Base-by-base conservation (phyloP, 768 basidiomycete genomes). In the Kwoniella newhampshirensis region DNA sequence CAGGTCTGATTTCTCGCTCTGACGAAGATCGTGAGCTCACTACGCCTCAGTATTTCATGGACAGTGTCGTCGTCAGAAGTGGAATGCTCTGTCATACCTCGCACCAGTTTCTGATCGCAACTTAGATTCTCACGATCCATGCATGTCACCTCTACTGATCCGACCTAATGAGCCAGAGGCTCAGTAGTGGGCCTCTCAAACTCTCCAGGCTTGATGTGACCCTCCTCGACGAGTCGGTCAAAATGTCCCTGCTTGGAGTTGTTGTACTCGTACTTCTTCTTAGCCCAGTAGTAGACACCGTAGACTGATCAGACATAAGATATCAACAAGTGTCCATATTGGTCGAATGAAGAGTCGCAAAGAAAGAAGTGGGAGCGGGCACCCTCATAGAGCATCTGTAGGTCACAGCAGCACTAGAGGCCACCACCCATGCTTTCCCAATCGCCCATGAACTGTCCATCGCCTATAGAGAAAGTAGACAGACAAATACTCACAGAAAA, bases 201-300 rank as follows among this genome's bases (percentile, higher is more conserved):
- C 37, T 58, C 49, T 51, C 56, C 56, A 20, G 56, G 56, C 36
- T 58, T 58, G 43, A 58, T 58, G 17, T 28, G 25, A 44, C 66
- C 68, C 46, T 65, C 68, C 13, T 55, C 48, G 49, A 59, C 43
- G 20, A 67, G 57, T 51, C 67, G 48, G 36, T 51, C 60, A 52
- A 68, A 70, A 50, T 74, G 73, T 13, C 73, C 73, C 60, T 71
- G 60, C 52, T 76, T 76, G 21, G 73, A 75, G 68, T 74, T 73
- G 67, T 70, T 62, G 63, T 66, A 76, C 15, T 58, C 73, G 64
- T 66, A 70, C 54, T 66, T 70, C 32, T 21, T 79, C 74, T 86
- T 88, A 23, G 85, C 89, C 88, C 88, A 92, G 5, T 83, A 75
- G 77, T 91, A 92, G 30, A 84, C 82, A 21, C 81, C 83, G 67